Base-by-base conservation (phyloP, 2,329 filamentous ascomycete species). In the Microcyclospora tardicrescens region DNA sequence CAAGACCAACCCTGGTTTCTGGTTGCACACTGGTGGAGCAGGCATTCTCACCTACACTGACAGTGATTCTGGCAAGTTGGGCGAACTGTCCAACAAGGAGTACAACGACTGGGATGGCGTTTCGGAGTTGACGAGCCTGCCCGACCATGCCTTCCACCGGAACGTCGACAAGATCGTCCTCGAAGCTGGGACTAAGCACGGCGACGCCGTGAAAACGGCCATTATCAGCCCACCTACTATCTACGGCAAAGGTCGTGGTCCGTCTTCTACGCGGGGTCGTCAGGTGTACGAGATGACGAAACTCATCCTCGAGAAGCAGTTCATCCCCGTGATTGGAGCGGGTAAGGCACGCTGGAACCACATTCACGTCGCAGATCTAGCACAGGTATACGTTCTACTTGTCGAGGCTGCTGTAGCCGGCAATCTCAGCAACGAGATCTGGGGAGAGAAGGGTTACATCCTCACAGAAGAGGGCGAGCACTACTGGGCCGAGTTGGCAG, bases 101-200 rank as follows among this genome's bases (percentile, higher is more conserved):
- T 80, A 75, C 58, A 64, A 77, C 52, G 79, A 82, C 50, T 68
- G 75, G 55, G 62, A 69, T 11, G 72, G 71, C 35, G 66, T 82
- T 29, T 60, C 64, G 10, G 68, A 71, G 33, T 40, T 59, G 16
- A 62, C 72, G 1, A 65, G 53, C 10, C 51, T 81, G 0, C 77
- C 77, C 0, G 71, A 77, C 50, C 51, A 59, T 0, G 77, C 69
- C 9, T 55, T 69, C 30, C 82, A 87, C 61, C 73, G 79, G 11
- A 67, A 79, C 51, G 73, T 84, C 3, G 82, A 89, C 58, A 73
- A 77, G 55, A 66, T 84, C 30, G 72, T 86, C 11, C 61, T 81
- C 0, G 64, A 59, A 1, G 65, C 69, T 0, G 65, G 61, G 3
- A 56, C 56, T 1, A 56, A 60, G 41, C 62, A 69, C 42, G 61